Base-by-base conservation (phyloP, 2,329 filamentous ascomycete genomes). In the Neoscytalidium dimidiatum region DNA sequence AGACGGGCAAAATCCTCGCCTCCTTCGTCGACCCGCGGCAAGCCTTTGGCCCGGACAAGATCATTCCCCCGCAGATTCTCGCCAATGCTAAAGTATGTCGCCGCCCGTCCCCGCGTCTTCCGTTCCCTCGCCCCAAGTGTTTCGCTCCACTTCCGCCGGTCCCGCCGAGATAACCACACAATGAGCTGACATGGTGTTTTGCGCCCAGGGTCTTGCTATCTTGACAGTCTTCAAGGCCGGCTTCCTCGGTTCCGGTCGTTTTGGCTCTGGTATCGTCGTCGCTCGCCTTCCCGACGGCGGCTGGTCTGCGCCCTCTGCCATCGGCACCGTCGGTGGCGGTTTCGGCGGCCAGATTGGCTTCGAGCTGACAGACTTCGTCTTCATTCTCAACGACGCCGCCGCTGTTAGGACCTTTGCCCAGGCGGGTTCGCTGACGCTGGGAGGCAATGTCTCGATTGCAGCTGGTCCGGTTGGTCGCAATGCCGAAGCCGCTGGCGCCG, bases 361-460 rank as follows among this genome's bases (percentile, higher is more conserved):
- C 78, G 92, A 96, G 78, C 79, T 96, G 67, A 95, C 92, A 66
- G 92, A 95, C 77, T 99, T 99, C 75, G 95, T 99, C 76, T 98
- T 99, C 80, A 97, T 99, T 69, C 88, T 99, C 69, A 99, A 99
- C 80, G 94, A 99, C 75, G 83, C 88, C 46, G 87, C 84, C 66
- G 94, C 95, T 49, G 94, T 99, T 69, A 92, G 92, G 78, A 94
- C 94, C 8, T 98, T 99, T 79, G 92, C 94, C 5, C 94, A 98
- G 78, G 88, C 90, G 43, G 95, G 95, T 3, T 94, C 91, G 62
- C 83, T 99, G 67, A 98, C 95, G 4, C 85, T 99, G 6, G 95
- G 95, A 71, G 95, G 95, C 69, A 99, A 99, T 74, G 95, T 98
- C 38, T 97, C 92, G 3, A 90, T 99, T 71, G 95, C 95, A 19